Percentiles rank a stretch among this genome's conserved stretches.
Evolutionary conservation across 1,139 yeast species (phyloP).

Genomic region (Wickerhamiella pararugosa): DNA sequence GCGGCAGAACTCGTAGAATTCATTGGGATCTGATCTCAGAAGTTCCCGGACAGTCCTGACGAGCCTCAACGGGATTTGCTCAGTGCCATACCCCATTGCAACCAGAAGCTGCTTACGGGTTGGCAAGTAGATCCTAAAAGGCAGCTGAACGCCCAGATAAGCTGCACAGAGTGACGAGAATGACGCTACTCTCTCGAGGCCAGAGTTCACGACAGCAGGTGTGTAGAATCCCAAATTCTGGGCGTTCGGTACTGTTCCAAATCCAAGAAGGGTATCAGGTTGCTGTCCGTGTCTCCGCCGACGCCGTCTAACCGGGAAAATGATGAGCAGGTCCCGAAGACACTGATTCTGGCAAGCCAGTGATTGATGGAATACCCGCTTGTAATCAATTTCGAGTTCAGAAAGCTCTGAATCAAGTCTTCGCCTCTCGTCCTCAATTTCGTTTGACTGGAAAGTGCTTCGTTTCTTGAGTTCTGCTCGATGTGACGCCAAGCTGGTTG

Average conservation of each 20-base stretch:
- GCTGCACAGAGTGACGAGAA: slow-evolving; percentile 21
- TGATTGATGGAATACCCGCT: slow-evolving; percentile 12
- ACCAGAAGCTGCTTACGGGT: slow-evolving; percentile 13
- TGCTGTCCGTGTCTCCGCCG: slow-evolving; percentile 8
- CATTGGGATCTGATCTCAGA: slow-evolving; percentile 17
- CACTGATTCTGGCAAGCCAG: slow-evolving; percentile 14
- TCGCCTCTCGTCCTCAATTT: background rate
- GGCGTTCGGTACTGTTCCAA: slow-evolving; percentile 31
- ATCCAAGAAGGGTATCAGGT: slow-evolving; percentile 41
- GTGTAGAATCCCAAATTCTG: slow-evolving; percentile 20
- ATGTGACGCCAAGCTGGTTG: slow-evolving; percentile 5
- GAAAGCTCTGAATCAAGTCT: background rate
- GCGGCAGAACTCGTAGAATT: slow-evolving; percentile 21
- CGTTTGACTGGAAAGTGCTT: slow-evolving; percentile 6
- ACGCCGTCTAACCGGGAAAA: slow-evolving; percentile 14
- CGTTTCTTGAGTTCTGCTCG: slow-evolving; percentile 6
- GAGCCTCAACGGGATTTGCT: slow-evolving; percentile 10
- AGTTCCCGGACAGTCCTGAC: slow-evolving; percentile 15
- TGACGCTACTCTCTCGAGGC: slow-evolving; percentile 23
- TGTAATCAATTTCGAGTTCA: slow-evolving; percentile 12
- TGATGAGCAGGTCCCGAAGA: slow-evolving; percentile 13
- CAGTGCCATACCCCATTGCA: slow-evolving; percentile 10
- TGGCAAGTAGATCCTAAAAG: slow-evolving; percentile 22
- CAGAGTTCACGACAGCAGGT: slow-evolving; percentile 19
- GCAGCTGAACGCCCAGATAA: slow-evolving; percentile 23